Evolutionary conservation across 192 early-diverging fungal genomes (phyloP), one percentile per base, ranked within the genome.

Genomic region (Jimgerdemannia lactiflua): DNA sequence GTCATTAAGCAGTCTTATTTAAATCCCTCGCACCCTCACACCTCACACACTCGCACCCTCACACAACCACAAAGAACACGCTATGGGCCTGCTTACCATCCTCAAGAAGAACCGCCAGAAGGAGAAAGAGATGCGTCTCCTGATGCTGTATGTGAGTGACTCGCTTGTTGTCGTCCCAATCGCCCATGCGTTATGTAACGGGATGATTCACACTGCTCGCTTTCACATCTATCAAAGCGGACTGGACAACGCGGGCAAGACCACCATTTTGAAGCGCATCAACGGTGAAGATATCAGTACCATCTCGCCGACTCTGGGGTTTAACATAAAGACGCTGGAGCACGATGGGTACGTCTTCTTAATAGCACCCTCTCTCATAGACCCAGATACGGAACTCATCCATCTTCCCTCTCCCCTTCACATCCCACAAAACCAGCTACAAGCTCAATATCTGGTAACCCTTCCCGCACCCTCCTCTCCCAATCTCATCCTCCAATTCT

Each of bases 241-340:
- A 0, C 88, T 99, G 0, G 98, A 99, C 84, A 99, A 99, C 89
- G 98, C 98, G 0, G 98, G 98, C 73, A 99, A 99, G 77, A 99
- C 98, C 0, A 99, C 98, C 7, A 98, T 98, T 70, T 85, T 98
- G 67, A 98, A 98, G 80, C 86, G 94, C 6, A 92, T 99, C 80
- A 98, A 94, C 86, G 96, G 96, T 65, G 95, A 98, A 74, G 89
- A 91, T 70, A 95, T 96, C 65, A 89, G 91, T 75, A 93, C 90
- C 4, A 94, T 99, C 71, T 95, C 96, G 20, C 97, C 97, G 4
- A 98, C 97, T 2, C 88, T 99, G 10, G 98, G 98, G 11, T 99
- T 99, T 80, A 97, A 98, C 78, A 99, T 99, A 79, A 96, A 96
- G 69, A 98, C 98, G 0, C 75, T 98, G 18, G 93, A 92, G 42